Evolutionary conservation across 2,329 filamentous ascomycete genomes (phyloP), one percentile per base, ranked within the genome.

Genomic region (Pyrenochaeta sp.): DNA sequence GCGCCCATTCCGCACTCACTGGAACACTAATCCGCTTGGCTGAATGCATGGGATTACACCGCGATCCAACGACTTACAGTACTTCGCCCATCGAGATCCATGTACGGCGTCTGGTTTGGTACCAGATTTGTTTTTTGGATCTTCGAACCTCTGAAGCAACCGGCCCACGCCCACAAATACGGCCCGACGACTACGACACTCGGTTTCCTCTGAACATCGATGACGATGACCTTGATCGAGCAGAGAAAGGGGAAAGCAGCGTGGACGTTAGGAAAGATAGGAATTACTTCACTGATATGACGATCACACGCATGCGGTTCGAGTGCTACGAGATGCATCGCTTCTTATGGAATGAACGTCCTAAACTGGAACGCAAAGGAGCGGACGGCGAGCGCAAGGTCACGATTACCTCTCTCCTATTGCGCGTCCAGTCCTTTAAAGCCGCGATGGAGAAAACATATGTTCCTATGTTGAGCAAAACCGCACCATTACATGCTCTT

Each of bases 91-190:
- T 92, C 2, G 90, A 93, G 66, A 88, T 87, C 0, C 90, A 93
- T 52, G 82, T 92, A 2, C 86, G 90, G 12, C 86, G 90, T 4
- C 78, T 92, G 39, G 82, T 92, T 34, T 93, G 90, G 91, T 88
- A 92, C 71, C 90, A 93, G 67, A 82, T 93, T 22, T 92, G 89
- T 74, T 91, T 91, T 72, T 81, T 93, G 8, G 91, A 93, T 71
- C 85, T 92, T 55, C 83, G 90, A 39, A 92, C 90, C 0, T 91
- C 87, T 68, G 90, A 93, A 75, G 86, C 88, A 1, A 90, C 91
- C 61, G 91, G 90, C 0, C 90, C 90, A 8, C 83, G 88, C 25
- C 89, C 89, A 0, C 84, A 86, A 51, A 91, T 93, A 52, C 85
- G 89, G n/a, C 82, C 84, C 39, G 90, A 91, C 24, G 90, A 93